Evolutionary conservation across 305 asterid genomes (phyloP).

Genomic region (Nicotiana rustica): DNA sequence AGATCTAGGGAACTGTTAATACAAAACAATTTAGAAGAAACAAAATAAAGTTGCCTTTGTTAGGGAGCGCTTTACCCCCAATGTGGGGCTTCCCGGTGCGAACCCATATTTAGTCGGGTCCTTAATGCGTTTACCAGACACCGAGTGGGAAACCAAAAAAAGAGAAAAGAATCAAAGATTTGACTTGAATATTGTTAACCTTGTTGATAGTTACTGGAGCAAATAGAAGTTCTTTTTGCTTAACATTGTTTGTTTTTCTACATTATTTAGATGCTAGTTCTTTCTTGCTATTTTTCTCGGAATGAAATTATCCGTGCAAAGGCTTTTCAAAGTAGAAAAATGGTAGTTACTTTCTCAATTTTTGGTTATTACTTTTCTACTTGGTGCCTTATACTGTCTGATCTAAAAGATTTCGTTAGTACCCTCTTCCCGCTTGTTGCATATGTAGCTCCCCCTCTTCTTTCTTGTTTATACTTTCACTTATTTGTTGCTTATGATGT

Average conservation of each 20-base stretch:
- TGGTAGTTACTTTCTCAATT: not conserved
- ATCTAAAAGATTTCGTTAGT: not conserved
- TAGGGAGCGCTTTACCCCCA: too few species aligned
- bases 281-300: not conserved
- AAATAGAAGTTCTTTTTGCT: not conserved
- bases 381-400: not conserved
- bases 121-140: too few species aligned
- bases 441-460: not conserved
- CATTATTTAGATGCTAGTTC: not conserved
- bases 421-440: not conserved
- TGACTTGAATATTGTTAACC: not conserved
- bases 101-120: too few species aligned
- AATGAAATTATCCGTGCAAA: not conserved
- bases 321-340: not conserved
- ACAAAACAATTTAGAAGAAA: not conserved
- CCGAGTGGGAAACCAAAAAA: too few species aligned
- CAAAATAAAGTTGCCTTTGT: not conserved
- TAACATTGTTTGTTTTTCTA: not conserved
- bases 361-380: not conserved
- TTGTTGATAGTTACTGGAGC: conserved; percentile 12
- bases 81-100: too few species aligned
- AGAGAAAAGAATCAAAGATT: not conserved
- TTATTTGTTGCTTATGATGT: not conserved
- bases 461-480: not conserved
- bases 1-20: conserved; percentile 18